Percentiles rank a stretch among this genome's conserved stretches.
Evolutionary conservation across 2,329 filamentous ascomycete species (phyloP).

Genomic region (Trichoderma simmonsii): DNA sequence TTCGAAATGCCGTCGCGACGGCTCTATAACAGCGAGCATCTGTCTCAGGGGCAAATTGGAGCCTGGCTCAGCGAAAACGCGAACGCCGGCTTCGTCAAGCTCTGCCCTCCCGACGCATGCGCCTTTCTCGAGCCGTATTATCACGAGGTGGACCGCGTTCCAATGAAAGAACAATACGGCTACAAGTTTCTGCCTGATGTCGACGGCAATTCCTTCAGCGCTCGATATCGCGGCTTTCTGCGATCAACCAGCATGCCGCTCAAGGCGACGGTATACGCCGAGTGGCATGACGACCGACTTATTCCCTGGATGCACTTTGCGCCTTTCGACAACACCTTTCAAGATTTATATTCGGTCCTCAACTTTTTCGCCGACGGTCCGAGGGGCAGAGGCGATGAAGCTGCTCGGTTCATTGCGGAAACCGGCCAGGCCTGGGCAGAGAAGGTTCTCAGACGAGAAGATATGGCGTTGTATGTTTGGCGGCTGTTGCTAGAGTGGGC

Average conservation of each 20-base stretch:
- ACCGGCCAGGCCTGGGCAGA: constrained; percentile 60
- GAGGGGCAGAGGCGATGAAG: constrained; percentile 44
- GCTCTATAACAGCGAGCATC: constrained; percentile 42
- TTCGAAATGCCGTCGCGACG: constrained; percentile 46
- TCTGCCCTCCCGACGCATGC: constrained; percentile 40
- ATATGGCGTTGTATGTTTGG: constrained; percentile 65
- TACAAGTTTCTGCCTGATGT: constrained; percentile 67
- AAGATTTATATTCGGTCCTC: constrained; percentile 63
- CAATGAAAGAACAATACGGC: constrained; percentile 49
- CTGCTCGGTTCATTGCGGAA: constrained; percentile 58
- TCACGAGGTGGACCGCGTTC: constrained; percentile 30
- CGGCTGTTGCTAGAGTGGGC: constrained; percentile 59
- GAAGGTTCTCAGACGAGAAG: constrained; percentile 56
- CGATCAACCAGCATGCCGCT: constrained; percentile 62
- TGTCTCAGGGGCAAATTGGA: constrained; percentile 36
- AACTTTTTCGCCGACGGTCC: constrained; percentile 60
- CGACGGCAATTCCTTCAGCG: constrained; percentile 66
- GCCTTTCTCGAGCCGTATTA: constrained; percentile 39
- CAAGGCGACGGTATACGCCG: constrained; percentile 69
- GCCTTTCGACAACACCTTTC: constrained; percentile 66
- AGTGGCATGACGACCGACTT: constrained; percentile 72
- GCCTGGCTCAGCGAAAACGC: constrained; percentile 40
- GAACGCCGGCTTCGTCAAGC: constrained; percentile 44
- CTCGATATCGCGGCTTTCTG: constrained; percentile 62
- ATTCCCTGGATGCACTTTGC: constrained; percentile 70